Conservation (phyloP, 1,284 basidiomycete species). For the Gymnopus androsaceus region DNA sequence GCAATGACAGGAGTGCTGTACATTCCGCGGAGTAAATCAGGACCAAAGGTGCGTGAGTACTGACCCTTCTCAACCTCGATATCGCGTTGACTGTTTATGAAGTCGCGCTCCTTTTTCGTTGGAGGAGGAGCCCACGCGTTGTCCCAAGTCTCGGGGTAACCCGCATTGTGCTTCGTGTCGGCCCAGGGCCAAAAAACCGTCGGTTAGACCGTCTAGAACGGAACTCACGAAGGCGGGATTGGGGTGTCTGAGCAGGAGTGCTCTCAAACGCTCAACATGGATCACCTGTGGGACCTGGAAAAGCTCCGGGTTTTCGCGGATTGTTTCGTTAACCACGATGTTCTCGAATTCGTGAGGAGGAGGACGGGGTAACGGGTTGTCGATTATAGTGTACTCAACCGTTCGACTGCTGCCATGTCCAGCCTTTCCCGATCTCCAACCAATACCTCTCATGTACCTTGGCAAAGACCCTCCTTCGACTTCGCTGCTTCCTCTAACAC, state of each 20-base stretch:
- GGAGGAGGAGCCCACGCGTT: conserved; percentile 17
- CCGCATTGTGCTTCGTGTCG: conserved; percentile 10
- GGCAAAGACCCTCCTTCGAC: no score
- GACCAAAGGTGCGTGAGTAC: conserved; percentile 36
- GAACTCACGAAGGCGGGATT: conserved; percentile 30
- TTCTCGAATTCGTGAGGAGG: neutral
- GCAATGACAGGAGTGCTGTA: conserved; percentile 37
- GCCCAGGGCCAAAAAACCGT: conserved; percentile 46
- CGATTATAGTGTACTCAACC: neutral
- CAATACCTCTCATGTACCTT: no score
- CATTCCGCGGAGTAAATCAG: conserved; percentile 42
- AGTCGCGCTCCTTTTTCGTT: conserved; percentile 16
- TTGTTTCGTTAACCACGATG: conserved; percentile 9
- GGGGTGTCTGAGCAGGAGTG: conserved; percentile 21
- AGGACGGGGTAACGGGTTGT: neutral
- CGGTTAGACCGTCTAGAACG: conserved; percentile 26
- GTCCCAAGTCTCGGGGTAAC: conserved; percentile 21
- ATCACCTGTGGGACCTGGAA: conserved; percentile 35
- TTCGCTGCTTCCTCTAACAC: no score
- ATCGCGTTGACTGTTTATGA: conserved; percentile 28
- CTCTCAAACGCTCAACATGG: conserved; percentile 30
- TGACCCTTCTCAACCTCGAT: conserved; percentile 30
- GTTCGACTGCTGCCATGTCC: neutral
- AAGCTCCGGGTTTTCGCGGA: conserved; percentile 24
- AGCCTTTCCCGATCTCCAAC: no score